Conservation (phyloP, 2,329 filamentous ascomycete genomes). For the Colletotrichum sp. region DNA sequence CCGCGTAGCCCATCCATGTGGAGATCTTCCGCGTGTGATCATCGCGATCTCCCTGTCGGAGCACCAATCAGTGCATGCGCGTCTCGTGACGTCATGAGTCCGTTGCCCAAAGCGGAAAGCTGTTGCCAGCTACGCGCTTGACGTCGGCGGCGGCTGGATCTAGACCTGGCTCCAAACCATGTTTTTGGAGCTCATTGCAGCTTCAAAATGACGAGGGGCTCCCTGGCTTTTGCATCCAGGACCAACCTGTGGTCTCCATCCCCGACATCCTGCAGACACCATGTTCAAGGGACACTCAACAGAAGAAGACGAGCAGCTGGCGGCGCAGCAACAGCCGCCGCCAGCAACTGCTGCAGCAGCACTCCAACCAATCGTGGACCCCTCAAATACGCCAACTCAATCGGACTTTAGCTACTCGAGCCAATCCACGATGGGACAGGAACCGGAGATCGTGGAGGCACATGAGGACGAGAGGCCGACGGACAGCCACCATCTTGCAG, state of each 20-base stretch:
- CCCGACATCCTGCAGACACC: neutral
- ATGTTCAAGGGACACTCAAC: constrained; percentile 13
- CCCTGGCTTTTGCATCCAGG: neutral
- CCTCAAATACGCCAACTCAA: neutral
- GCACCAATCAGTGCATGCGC: neutral
- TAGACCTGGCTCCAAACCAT: neutral
- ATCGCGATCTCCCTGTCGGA: neutral
- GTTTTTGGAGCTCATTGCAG: neutral
- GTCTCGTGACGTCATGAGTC: constrained; percentile 13
- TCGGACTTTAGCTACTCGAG: constrained; percentile 8
- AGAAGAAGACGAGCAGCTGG: neutral
- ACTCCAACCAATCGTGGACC: neutral
- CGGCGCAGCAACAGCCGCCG: neutral
- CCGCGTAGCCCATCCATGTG: neutral
- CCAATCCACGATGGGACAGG: constrained; percentile 21
- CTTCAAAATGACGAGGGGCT: neutral
- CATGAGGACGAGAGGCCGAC: constrained; percentile 34
- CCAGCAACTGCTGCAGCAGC: neutral
- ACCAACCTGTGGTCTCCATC: neutral
- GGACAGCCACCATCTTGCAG: constrained; percentile 39
- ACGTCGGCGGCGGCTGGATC: constrained; percentile 18
- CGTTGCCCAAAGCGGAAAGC: neutral
- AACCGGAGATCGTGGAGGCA: constrained; percentile 33
- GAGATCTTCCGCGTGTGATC: constrained; percentile 8
- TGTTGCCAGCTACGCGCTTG: constrained; percentile 6